Conservation (phyloP, 371 early-diverging fungal species). For the Mortierella sp. region DNA sequence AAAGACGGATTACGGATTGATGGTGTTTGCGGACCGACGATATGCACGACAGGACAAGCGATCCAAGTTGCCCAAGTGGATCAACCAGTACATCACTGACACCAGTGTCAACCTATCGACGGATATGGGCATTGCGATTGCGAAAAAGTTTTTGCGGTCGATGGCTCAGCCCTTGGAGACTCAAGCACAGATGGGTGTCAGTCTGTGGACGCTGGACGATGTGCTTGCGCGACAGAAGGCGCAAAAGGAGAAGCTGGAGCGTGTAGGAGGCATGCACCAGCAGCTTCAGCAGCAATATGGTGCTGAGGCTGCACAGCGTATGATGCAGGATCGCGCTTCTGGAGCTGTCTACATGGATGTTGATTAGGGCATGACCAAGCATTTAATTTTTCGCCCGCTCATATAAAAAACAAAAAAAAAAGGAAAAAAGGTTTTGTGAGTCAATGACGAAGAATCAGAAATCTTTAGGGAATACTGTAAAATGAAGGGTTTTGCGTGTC, state of each 20-base stretch:
- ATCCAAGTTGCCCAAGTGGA: constrained; percentile 99
- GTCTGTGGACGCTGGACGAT: constrained; percentile 74
- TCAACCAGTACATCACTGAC: constrained; percentile 92
- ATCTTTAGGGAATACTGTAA: no score
- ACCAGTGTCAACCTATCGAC: constrained; percentile 95
- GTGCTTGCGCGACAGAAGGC: constrained; percentile 64
- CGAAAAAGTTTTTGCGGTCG: constrained; percentile 94
- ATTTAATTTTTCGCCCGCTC: no score
- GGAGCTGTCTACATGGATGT: constrained; percentile 34
- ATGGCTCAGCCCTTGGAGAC: constrained; percentile 98
- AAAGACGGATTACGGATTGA: constrained; percentile 99
- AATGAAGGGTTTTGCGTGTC: no score
- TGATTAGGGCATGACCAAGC: no score
- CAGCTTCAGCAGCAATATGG: constrained; percentile 36
- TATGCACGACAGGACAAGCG: constrained; percentile 97
- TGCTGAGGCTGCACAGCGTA: constrained; percentile 9
- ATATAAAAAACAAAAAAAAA: no score
- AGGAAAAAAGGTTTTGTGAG: no score
- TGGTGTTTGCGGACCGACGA: constrained; percentile 99
- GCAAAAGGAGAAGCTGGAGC: constrained; percentile 50
- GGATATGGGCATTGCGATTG: constrained; percentile 97
- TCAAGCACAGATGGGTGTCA: constrained; percentile 70
- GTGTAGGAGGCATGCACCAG: constrained; percentile 25
- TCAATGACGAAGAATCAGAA: no score
- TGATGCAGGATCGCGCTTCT: constrained; percentile 21